Percentiles rank a stretch among this genome's conserved stretches.
Evolutionary conservation across 257 asterid genomes (phyloP).

Genomic region (Solanum sitiens): DNA sequence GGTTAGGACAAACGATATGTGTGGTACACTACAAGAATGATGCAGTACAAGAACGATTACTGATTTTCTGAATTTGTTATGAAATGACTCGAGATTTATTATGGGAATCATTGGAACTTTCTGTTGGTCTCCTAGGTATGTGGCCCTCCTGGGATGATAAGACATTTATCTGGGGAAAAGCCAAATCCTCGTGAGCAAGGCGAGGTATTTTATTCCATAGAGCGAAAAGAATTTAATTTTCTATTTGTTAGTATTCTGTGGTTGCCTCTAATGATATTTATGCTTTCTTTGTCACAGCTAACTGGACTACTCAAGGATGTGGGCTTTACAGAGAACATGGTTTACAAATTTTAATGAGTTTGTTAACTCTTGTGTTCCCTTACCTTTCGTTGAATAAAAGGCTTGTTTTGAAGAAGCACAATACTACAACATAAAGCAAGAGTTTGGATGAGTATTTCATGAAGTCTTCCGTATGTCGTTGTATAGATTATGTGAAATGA

Average conservation of each 20-base stretch:
- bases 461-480: not conserved
- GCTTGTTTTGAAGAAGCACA: not conserved
- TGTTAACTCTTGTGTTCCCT: not conserved
- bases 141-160: constrained; percentile 98
- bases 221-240: not conserved
- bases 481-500: not conserved
- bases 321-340: constrained; percentile 74
- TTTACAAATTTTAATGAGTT: constrained; percentile 57
- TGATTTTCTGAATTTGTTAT: not conserved
- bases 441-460: not conserved
- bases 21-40: not conserved
- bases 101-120: not conserved
- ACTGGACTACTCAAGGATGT: constrained; percentile 72
- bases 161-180: constrained; percentile 79
- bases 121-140: constrained; percentile 55
- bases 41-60: not conserved
- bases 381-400: not conserved
- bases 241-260: not conserved
- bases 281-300: constrained; percentile 32
- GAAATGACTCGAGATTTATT: not conserved
- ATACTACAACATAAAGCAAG: not conserved
- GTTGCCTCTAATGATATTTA: not conserved
- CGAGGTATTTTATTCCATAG: constrained; percentile 43
- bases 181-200: constrained; percentile 79
- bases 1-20: not conserved